A percentile compares a stretch with the other conserved stretches of the same genome.
phyloP scores from a whole-genome alignment of 2,329 filamentous ascomycete genomes.

The Aspergillus niger region DNA sequence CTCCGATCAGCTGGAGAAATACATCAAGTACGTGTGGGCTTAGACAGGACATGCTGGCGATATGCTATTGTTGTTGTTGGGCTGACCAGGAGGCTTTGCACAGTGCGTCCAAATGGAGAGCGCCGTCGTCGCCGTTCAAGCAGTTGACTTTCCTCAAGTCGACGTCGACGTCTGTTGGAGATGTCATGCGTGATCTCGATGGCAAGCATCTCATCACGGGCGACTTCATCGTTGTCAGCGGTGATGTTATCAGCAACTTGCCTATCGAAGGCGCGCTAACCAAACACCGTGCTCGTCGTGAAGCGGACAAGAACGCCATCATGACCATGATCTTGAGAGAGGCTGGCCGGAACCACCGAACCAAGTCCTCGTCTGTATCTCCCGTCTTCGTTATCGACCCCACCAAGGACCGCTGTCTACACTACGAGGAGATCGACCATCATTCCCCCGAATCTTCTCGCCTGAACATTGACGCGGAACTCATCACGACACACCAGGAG shows the following conservation, averaged over 20 bases:
- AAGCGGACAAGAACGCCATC: constrained; percentile 87
- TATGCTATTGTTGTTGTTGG: neutral
- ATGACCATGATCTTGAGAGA: constrained; percentile 94
- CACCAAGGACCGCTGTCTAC: constrained; percentile 75
- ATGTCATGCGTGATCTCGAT: constrained; percentile 93
- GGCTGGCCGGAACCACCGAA: constrained; percentile 72
- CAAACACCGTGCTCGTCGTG: constrained; percentile 76
- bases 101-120: constrained; percentile 71
- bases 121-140: constrained; percentile 75
- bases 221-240: constrained; percentile 91
- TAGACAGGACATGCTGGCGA: neutral
- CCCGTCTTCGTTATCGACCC: constrained; percentile 87
- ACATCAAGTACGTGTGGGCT: constrained; percentile 62
- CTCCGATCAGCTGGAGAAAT: constrained; percentile 81
- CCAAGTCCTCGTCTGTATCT: constrained; percentile 72
- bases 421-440: constrained; percentile 89
- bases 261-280: constrained; percentile 77
- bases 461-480: constrained; percentile 73
- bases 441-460: constrained; percentile 54
- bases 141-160: constrained; percentile 83
- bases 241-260: constrained; percentile 88
- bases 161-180: constrained; percentile 82
- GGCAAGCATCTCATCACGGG: constrained; percentile 79
- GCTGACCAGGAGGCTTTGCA: constrained; percentile 6
- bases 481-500: constrained; percentile 73